Percentiles rank a stretch among this genome's conserved stretches.
Conservation (phyloP, 495 filamentous ascomycete genomes). For the Aspergillus diversus region DNA sequence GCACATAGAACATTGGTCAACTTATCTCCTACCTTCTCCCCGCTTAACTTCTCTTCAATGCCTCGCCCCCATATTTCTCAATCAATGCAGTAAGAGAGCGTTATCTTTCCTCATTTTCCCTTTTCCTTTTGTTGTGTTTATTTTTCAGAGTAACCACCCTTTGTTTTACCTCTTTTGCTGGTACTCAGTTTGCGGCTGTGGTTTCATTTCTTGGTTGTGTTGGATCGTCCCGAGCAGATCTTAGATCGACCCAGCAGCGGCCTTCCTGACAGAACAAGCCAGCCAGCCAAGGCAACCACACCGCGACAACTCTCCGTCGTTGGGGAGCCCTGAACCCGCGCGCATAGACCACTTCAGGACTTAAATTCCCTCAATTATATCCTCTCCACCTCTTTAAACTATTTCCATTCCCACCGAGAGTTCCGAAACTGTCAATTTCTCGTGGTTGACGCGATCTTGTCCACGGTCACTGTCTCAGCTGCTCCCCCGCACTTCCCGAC, state of each 20-base stretch:
- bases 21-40: neutral
- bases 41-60: too few relatives aligned
- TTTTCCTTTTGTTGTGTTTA: constrained; percentile 7
- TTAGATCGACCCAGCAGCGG: constrained; percentile 26
- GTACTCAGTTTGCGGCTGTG: constrained; percentile 3
- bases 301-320: constrained; percentile 27
- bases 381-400: constrained; percentile 10
- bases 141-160: neutral
- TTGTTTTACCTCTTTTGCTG: neutral
- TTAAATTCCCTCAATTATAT: constrained; percentile 16
- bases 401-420: constrained; percentile 7
- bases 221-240: constrained; percentile 37
- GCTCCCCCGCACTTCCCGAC: constrained; percentile 25
- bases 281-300: constrained; percentile 26
- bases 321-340: constrained; percentile 16
- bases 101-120: constrained; percentile 4
- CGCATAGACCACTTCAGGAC: constrained; percentile 13
- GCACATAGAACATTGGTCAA: neutral
- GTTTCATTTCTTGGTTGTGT: constrained; percentile 17
- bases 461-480: constrained; percentile 15
- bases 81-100: neutral
- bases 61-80: neutral
- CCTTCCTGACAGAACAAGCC: constrained; percentile 13
- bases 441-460: constrained; percentile 28
- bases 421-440: constrained; percentile 8